Base-by-base conservation (phyloP, 192 early-diverging fungal genomes). In the Umbelopsis vinacea region DNA sequence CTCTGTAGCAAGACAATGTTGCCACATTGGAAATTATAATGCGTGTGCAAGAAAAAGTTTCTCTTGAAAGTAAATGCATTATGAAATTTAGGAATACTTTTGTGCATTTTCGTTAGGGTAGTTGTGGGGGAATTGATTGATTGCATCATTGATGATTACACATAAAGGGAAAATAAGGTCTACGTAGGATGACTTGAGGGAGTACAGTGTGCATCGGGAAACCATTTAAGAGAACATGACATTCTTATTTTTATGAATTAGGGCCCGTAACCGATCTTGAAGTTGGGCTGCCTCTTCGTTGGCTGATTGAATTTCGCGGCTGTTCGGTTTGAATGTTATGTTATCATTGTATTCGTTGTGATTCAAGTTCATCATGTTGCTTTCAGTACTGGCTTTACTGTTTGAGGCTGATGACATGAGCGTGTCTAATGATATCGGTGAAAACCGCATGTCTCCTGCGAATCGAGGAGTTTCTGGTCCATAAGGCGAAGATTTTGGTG, bases 401-500 rank as follows among this genome's bases (percentile, higher is more conserved):
- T 37, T 63, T 11, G 57, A 14, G 15, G 57, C 57, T 15, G 57
- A 38, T 19, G 57, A 22, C 57, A 63, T 63, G 8, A 63, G 17
- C 35, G 57, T 37, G 38, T 63, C 57, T 12, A 63, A 37, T 19
- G 57, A 63, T 19, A 63, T 63, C 15, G 57, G 57, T 19, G 57
- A 63, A 37, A 63, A 37, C 35, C 57, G 26, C 14, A 37, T 17
- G 3, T 63, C 57, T 63, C 33, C 29, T 17, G 33, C 26, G 26
- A 17, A 35, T 19, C 33, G 23, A n/a, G 57, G 57, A 17, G 57
- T 63, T 26, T 63, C 57, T 11, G 33, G 57, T 63, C 57, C 57
- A 63, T 63, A 63, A n/a, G 57, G 57, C 3, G 57, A 63, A 29
- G 57, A 63, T 19, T 63, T 63, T 29, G 57, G 57, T 37, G 57